These are phyloP conservation scores for Mortierella sp. DNA, from an alignment of 371 early-diverging fungal species.

Conservation along the genomic window DNA sequence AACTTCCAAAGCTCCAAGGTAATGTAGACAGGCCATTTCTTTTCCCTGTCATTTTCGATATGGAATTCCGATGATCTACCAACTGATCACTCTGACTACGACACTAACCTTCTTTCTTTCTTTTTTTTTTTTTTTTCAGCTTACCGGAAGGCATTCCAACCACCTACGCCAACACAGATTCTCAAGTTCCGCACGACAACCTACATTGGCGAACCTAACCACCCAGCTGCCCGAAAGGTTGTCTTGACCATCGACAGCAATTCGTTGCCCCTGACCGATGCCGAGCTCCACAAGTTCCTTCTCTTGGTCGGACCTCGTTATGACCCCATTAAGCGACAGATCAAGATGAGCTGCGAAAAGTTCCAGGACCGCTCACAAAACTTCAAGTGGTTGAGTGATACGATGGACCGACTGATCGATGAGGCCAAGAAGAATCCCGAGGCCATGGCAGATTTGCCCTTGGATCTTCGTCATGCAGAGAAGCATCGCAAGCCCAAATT, in stretches of 20 bases:
- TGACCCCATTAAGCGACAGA: conserved; percentile 59
- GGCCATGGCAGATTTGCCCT: conserved; percentile 69
- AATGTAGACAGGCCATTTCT: no score
- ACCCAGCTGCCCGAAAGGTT: conserved; percentile 69
- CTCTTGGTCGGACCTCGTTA: conserved; percentile 71
- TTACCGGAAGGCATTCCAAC: conserved; percentile 66
- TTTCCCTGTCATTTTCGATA: no score
- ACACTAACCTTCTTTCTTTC: neutral
- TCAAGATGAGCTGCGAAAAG: conserved; percentile 71
- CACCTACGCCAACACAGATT: conserved; percentile 63
- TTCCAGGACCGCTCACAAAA: conserved; percentile 74
- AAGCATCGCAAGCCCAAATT: conserved; percentile 65
- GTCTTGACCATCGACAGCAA: conserved; percentile 65
- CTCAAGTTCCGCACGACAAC: conserved; percentile 67
- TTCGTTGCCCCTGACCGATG: conserved; percentile 60
- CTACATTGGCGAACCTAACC: conserved; percentile 67
- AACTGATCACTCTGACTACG: neutral
- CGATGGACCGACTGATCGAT: conserved; percentile 61
- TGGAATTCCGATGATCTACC: no score
- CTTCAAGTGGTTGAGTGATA: conserved; percentile 71
- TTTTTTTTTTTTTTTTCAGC: conserved; percentile 43
- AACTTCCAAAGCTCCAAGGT: conserved; percentile 73
- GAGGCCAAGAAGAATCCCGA: conserved; percentile 65
- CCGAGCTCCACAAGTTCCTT: conserved; percentile 67
- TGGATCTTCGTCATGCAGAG: conserved; percentile 63